Conservation (phyloP, 345 rosid genomes). For the Salix arbutifolia region DNA sequence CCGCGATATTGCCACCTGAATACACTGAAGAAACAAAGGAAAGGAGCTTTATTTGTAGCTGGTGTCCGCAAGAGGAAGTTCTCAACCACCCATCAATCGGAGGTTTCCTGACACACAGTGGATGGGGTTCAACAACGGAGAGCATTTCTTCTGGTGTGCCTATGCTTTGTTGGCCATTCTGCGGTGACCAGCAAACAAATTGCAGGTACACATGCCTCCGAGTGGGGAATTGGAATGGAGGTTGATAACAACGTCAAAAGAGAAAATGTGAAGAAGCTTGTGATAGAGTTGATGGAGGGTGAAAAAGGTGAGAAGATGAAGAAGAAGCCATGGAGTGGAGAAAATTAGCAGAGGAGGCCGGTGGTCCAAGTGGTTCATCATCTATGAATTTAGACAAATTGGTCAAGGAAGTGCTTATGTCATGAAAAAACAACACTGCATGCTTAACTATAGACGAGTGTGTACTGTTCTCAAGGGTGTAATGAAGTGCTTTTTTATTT, state of each 20-base stretch:
- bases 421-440: no score
- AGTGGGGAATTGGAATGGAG: constrained; percentile 21
- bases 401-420: not conserved
- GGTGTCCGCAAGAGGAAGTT: not conserved
- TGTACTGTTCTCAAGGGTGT: no score
- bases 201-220: not conserved
- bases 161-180: not conserved
- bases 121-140: not conserved
- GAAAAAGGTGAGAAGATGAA: not conserved
- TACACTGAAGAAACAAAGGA: not conserved
- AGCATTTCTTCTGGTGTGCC: not conserved
- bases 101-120: not conserved
- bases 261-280: not conserved
- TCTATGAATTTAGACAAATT: not conserved
- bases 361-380: not conserved
- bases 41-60: not conserved
- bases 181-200: not conserved
- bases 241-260: not conserved
- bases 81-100: not conserved
- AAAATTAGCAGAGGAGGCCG: not conserved
- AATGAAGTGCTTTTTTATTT: no score
- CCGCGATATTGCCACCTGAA: not conserved
- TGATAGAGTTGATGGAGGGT: not conserved
- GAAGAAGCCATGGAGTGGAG: constrained; percentile 3
- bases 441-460: no score